Percentiles rank a stretch among this genome's conserved stretches.
Evolutionary conservation across 2,329 filamentous ascomycete species (phyloP).

Genomic region (Sporothrix protearum): DNA sequence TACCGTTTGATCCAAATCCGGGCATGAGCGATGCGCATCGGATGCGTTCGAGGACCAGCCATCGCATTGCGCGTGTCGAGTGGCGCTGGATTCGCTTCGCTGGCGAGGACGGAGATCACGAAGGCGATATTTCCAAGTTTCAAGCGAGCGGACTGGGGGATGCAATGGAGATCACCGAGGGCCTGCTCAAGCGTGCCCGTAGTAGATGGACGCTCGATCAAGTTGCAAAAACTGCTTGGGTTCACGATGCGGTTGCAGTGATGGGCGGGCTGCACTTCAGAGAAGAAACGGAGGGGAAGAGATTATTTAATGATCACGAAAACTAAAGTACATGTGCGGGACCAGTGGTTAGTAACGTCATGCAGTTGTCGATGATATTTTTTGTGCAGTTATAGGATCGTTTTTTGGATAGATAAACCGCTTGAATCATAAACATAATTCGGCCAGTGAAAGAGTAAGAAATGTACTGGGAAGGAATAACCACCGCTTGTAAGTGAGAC

Average conservation of each 20-base stretch:
- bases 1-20: constrained; percentile 89
- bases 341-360: background rate
- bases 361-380: background rate
- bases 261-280: constrained; percentile 58
- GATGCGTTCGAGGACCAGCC: constrained; percentile 77
- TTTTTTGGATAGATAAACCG: background rate
- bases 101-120: constrained; percentile 82
- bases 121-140: constrained; percentile 57
- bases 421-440: background rate
- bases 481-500: too few relatives aligned
- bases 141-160: constrained; percentile 64
- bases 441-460: too few relatives aligned
- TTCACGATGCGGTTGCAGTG: constrained; percentile 67
- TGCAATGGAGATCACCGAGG: constrained; percentile 78
- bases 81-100: constrained; percentile 92
- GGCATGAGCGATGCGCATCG: constrained; percentile 72
- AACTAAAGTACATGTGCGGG: background rate
- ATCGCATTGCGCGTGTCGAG: constrained; percentile 92
- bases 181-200: constrained; percentile 74
- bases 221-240: constrained; percentile 71
- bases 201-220: constrained; percentile 73
- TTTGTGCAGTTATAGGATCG: background rate
- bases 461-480: too few relatives aligned
- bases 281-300: constrained; percentile 58
- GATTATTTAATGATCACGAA: constrained; percentile 35